phyloP scores from a whole-genome alignment of 2,329 filamentous ascomycete genomes.

The Lecanicillium sp. region DNA sequence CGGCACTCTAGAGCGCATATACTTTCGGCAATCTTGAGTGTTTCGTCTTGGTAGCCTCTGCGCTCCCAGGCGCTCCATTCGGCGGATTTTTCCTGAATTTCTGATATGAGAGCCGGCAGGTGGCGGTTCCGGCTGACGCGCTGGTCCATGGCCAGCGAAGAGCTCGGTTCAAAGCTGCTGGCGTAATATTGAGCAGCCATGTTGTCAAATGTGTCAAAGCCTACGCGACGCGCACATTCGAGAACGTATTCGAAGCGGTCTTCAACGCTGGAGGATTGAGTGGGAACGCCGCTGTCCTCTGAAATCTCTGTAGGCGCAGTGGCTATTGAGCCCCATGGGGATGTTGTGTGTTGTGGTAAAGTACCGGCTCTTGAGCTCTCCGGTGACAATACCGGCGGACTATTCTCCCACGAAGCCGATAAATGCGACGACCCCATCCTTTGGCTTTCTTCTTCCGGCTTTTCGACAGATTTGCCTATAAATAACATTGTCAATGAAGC shows the following conservation, averaged over 20 bases:
- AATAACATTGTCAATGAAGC: too few relatives aligned
- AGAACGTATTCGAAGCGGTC: constrained; percentile 11
- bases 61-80: constrained; percentile 18
- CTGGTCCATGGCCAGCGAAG: constrained; percentile 11
- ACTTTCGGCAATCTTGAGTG: constrained; percentile 16
- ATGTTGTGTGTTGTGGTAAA: constrained; percentile 3
- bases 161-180: constrained; percentile 9
- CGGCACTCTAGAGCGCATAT: constrained; percentile 9
- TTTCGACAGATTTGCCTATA: constrained; percentile 5
- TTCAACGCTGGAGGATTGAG: constrained; percentile 7
- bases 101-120: constrained; percentile 9
- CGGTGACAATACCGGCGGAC: constrained; percentile 8
- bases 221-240: constrained; percentile 8
- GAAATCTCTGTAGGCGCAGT: constrained; percentile 6
- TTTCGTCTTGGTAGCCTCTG: constrained; percentile 18
- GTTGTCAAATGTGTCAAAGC: constrained; percentile 11
- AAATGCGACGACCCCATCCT: too few relatives aligned
- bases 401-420: constrained; percentile 7
- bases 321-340: constrained; percentile 7
- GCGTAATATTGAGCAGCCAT: constrained; percentile 11
- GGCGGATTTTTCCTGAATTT: constrained; percentile 7
- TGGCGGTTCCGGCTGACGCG: constrained; percentile 12
- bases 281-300: constrained; percentile 2
- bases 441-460: constrained; percentile 6
- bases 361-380: constrained; percentile 9